Percentiles rank a stretch among this genome's conserved stretches.
phyloP scores from a whole-genome alignment of 2,329 filamentous ascomycete genomes.

The Exutisphaerella laricina region DNA sequence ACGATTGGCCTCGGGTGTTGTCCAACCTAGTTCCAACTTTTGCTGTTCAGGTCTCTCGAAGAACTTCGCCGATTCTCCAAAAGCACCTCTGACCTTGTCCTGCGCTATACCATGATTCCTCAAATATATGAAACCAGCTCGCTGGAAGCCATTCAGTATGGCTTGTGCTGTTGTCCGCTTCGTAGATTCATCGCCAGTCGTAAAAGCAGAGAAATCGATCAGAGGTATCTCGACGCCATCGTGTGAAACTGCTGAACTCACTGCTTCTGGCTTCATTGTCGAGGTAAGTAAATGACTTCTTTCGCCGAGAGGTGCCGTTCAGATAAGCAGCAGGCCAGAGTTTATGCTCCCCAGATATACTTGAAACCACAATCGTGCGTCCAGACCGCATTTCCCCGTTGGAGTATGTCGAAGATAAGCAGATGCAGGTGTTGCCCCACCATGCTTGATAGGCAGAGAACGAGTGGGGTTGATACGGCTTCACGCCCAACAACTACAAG shows the following conservation, averaged over 20 bases:
- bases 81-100: conserved; percentile 30
- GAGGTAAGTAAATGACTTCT: not conserved
- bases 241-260: conserved; percentile 29
- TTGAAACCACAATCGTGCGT: conserved; percentile 2
- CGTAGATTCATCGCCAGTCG: conserved; percentile 51
- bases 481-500: too few species aligned
- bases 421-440: conserved; percentile 2
- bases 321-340: conserved; percentile 4
- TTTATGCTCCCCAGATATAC: conserved; percentile 5
- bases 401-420: conserved; percentile 9
- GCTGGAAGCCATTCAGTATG: conserved; percentile 75
- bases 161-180: conserved; percentile 53
- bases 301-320: not conserved
- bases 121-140: conserved; percentile 83
- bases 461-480: conserved; percentile 3
- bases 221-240: conserved; percentile 43
- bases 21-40: conserved; percentile 65
- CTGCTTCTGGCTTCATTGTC: conserved; percentile 20
- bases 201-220: conserved; percentile 69
- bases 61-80: conserved; percentile 57
- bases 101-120: conserved; percentile 68
- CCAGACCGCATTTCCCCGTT: not conserved
- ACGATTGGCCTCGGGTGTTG: conserved; percentile 45
- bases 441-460: conserved; percentile 3
- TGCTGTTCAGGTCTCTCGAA: conserved; percentile 57